These are phyloP conservation scores for Brassica juncea DNA, from an alignment of 345 rosid genomes.

Conservation along the genomic window DNA sequence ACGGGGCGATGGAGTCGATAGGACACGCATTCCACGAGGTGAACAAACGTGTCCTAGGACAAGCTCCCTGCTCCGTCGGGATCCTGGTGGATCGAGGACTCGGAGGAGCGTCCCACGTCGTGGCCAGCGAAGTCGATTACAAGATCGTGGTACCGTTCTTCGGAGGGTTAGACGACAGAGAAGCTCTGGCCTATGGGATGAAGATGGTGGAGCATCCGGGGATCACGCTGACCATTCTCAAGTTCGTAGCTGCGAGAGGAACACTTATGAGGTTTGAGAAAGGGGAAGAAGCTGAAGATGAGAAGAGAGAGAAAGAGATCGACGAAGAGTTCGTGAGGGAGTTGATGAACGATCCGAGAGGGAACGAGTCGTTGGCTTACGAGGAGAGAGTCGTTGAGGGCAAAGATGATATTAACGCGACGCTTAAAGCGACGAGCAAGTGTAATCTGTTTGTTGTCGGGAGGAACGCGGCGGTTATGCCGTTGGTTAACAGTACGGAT, in stretches of 20 bases:
- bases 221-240: conserved; percentile 44
- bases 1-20: conserved; percentile 62
- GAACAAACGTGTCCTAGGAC: conserved; percentile 49
- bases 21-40: conserved; percentile 53
- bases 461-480: conserved; percentile 39
- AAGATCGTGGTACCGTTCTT: conserved; percentile 55
- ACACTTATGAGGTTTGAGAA: conserved; percentile 21
- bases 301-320: conserved; percentile 29
- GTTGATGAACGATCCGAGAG: conserved; percentile 33
- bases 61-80: conserved; percentile 74
- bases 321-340: conserved; percentile 38
- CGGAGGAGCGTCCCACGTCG: conserved; percentile 66
- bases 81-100: conserved; percentile 76
- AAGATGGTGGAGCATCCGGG: conserved; percentile 70
- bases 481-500: conserved; percentile 40
- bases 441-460: conserved; percentile 51
- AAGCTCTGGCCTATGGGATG: conserved; percentile 56
- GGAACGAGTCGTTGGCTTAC: conserved; percentile 37
- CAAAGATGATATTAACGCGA: conserved; percentile 38
- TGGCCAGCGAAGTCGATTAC: conserved; percentile 62
- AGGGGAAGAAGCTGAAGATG: conserved; percentile 23
- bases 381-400: conserved; percentile 44
- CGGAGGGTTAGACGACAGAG: conserved; percentile 61
- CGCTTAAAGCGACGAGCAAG: conserved; percentile 40
- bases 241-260: conserved; percentile 39